Conservation (phyloP, 1,139 yeast species). For the Pichia kudriavzevii region DNA sequence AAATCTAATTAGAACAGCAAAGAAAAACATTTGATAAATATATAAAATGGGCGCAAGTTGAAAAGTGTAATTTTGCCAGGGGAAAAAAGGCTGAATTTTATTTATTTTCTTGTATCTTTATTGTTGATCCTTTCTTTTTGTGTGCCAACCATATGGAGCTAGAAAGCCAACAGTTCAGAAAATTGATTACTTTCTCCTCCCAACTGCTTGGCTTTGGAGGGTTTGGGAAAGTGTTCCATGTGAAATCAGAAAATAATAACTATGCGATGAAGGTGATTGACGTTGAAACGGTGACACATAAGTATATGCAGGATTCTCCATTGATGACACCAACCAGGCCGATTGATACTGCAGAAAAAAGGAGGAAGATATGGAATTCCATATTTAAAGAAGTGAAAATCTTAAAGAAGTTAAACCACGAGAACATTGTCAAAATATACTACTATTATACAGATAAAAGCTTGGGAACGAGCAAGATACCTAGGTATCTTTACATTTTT, state of each 20-base stretch:
- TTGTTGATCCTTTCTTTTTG: too few relatives aligned
- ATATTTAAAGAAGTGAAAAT: slow-evolving; percentile 79
- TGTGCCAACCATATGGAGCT: too few relatives aligned
- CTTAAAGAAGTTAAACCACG: slow-evolving; percentile 73
- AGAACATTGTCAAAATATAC: slow-evolving; percentile 81
- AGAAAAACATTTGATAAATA: background rate
- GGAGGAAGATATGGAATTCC: slow-evolving; percentile 8
- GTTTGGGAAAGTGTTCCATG: slow-evolving; percentile 61
- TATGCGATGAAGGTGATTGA: slow-evolving; percentile 84
- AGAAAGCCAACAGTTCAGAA: too few relatives aligned
- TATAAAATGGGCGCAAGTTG: background rate
- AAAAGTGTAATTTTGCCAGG: too few relatives aligned
- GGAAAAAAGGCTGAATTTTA: too few relatives aligned
- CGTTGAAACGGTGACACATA: slow-evolving; percentile 33
- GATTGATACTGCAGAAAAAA: background rate
- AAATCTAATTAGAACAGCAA: too few relatives aligned
- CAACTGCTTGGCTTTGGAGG: slow-evolving; percentile 62
- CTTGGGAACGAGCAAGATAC: background rate
- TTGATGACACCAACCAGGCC: slow-evolving; percentile 5
- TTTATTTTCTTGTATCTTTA: background rate
- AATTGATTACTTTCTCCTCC: too few relatives aligned
- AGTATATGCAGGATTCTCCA: slow-evolving; percentile 22
- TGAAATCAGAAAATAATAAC: slow-evolving; percentile 50
- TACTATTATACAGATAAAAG: slow-evolving; percentile 66
- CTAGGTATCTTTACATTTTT: slow-evolving; percentile 24